Base-by-base conservation (phyloP, 1,139 yeast species). In the Candida sp. region DNA sequence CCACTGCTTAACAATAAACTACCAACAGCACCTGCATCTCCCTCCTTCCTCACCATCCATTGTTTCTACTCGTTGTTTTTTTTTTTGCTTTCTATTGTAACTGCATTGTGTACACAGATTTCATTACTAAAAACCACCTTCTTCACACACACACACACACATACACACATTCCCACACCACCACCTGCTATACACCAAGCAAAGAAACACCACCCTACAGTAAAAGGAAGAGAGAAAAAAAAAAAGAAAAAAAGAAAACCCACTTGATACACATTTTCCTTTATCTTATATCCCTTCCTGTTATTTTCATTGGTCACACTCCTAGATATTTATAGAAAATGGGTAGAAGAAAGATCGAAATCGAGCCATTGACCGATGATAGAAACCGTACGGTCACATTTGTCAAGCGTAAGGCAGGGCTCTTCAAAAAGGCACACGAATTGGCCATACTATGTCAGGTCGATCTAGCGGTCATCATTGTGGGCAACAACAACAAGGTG, bases 321-420 rank as follows among this genome's bases (percentile, higher is more conserved):
- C 38, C 31, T 22, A 23, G 26, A 6, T 25, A 33, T 3, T 35
- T 22, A 33, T 25, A 42, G 7, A 7, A 27, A 33, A 94, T 94
- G 99, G 99, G 99, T 48, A 87, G 99, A 78, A 88, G 98, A 74
- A 94, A 94, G 70, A 94, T 94, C 58, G 96, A 90, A 59, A 94
- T 94, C 62, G 86, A 90, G 68, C 98, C 98, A 45, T 85, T 94
- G 54, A 78, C 86, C 5, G 97, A 94, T 60, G 98, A 93, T 68
- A 79, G 98, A 54, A 93, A 92, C 69, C 73, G 92, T 56, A 85
- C 96, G 5, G 93, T 88, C 32, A 94, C 99, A 0, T 94, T 94
- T 68, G 91, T 91, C 57, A 94, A 94, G 69, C 81, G 99, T 51
- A 94, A 93, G 68, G 96, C 97, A 0, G 99, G 99, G 1, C 76